Base-by-base conservation (phyloP, 345 rosid species). In the Excoecaria cochinchinensis region DNA sequence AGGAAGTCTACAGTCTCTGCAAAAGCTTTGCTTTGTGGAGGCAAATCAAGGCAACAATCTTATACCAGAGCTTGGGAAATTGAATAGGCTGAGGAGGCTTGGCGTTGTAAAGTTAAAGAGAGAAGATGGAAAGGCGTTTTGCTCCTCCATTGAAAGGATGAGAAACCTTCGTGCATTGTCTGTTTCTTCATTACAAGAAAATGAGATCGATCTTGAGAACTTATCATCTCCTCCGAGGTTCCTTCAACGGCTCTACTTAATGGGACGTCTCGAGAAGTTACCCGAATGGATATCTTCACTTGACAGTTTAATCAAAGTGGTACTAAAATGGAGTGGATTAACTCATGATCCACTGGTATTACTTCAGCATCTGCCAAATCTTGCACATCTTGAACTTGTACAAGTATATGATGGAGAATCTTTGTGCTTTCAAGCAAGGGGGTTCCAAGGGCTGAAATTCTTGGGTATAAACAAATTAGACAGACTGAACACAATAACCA, bases 191-290 rank as follows among this genome's bases (percentile, higher is more conserved):
- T 31, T 65, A 1, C 74, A 69, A 15, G 82, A 80, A 1, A 66
- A 72, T 5, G 87, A 84, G 73, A 36, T 84, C 19, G 85, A 86
- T 64, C 76, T 83, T 17, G 62, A 83, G 4, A 67, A 79, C 73
- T 78, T 79, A 5, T 16, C 61, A 8, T 77, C 80, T 40, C 85
- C 86, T 64, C 80, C 80, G 13, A 31, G 24, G 6, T 66, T 66
- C 25, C 73, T 77, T 57, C 60, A 65, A 50, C 76, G 70, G 3
- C 53, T 78, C 11, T 65, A 53, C 70, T 55, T 77, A 57, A 24
- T 7, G 4, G 75, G 79, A 72, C 19, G 22, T 3, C 17, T 77
- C 19, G 61, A 21, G 53, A 71, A 50, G 62, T 16, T 77, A 17
- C 79, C 79, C 17, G 63, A 70, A 10, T 77, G 79, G 79, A 70